phyloP scores from a whole-genome alignment of 2,329 filamentous ascomycete genomes.

The Blastomyces parvus region DNA sequence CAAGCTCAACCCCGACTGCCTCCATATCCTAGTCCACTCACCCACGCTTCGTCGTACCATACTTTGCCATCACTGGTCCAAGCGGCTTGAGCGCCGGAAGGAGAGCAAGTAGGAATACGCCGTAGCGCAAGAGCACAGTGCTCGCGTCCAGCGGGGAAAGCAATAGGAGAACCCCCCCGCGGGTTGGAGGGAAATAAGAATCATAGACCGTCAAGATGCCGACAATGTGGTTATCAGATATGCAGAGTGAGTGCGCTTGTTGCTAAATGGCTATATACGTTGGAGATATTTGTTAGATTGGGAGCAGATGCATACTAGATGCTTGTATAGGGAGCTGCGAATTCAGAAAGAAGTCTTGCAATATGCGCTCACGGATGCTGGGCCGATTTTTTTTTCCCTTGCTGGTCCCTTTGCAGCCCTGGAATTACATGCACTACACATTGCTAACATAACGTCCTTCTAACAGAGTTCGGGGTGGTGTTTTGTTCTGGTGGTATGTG shows the following conservation, averaged over 20 bases:
- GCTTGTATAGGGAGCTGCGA: too few relatives aligned
- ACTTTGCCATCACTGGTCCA: not conserved
- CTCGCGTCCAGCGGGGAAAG: not conserved
- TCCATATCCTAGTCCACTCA: not conserved
- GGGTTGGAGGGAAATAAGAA: not conserved
- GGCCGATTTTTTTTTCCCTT: too few relatives aligned
- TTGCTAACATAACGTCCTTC: slow-evolving; percentile 15
- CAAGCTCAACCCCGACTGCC: not conserved
- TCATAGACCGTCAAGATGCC: slow-evolving; percentile 49
- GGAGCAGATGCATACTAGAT: too few relatives aligned
- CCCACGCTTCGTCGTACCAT: not conserved
- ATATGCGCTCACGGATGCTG: too few relatives aligned
- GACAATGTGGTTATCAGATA: slow-evolving; percentile 92
- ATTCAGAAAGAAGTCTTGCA: too few relatives aligned
- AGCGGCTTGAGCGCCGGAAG: not conserved
- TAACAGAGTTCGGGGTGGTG: slow-evolving; percentile 81
- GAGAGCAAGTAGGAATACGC: too few relatives aligned
- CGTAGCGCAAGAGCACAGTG: not conserved
- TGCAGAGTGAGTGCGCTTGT: slow-evolving; percentile 64
- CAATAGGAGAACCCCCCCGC: too few relatives aligned
- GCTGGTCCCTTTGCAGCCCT: too few relatives aligned
- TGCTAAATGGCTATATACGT: not conserved
- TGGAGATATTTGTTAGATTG: too few relatives aligned
- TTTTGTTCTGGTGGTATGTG: slow-evolving; percentile 94
- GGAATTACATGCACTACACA: not conserved